Conservation (phyloP, 225 moss, liverwort and hornwort genomes). For the Asterella californica region DNA sequence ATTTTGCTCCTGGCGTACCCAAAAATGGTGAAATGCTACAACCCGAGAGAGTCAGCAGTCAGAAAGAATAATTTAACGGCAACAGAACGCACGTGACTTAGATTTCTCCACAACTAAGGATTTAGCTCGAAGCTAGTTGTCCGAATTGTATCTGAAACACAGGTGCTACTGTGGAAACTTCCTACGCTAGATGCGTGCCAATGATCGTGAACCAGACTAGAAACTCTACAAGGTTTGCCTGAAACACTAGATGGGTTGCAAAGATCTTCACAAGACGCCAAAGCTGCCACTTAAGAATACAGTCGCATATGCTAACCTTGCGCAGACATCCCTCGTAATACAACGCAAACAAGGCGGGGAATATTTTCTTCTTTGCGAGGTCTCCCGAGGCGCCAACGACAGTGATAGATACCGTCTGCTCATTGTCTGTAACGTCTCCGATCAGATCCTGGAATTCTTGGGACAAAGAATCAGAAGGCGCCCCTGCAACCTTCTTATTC, state of each 20-base stretch:
- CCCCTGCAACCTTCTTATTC: conserved; percentile 28
- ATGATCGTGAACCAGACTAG: neutral
- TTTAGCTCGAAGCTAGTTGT: neutral
- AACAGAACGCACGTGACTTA: neutral
- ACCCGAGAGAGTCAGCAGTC: neutral
- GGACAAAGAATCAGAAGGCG: conserved; percentile 29
- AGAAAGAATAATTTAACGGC: neutral
- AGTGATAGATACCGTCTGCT: conserved; percentile 73
- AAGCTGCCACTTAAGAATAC: neutral
- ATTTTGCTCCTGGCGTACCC: conserved; percentile 93
- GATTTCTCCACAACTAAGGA: neutral
- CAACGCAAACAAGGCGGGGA: conserved; percentile 90
- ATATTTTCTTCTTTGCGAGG: conserved; percentile 97
- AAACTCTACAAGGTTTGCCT: neutral
- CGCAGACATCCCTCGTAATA: conserved; percentile 90
- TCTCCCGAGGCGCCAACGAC: conserved; percentile 94
- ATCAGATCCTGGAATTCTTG: conserved; percentile 34
- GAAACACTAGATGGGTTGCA: neutral
- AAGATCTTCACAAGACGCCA: neutral
- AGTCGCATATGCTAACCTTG: conserved; percentile 43
- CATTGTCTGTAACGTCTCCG: conserved; percentile 33
- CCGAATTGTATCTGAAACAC: neutral
- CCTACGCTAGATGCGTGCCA: too few species aligned
- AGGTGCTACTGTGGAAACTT: neutral
- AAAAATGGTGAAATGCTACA: conserved; percentile 82